Evolutionary conservation across 2,329 filamentous ascomycete species (phyloP).

Genomic region (Cadophora malorum): DNA sequence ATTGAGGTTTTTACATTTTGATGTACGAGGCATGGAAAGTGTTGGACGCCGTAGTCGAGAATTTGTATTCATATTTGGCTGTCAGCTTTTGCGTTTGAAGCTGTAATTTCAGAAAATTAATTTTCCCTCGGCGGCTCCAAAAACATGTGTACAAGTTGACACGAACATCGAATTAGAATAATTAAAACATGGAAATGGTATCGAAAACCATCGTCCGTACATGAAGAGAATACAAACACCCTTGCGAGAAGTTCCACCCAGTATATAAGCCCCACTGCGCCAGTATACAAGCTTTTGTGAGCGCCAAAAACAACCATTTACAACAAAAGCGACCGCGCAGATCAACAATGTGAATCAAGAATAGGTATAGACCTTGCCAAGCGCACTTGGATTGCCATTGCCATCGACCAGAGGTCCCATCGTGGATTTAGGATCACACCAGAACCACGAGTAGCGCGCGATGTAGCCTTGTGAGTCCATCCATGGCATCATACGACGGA

Average conservation of each 20-base stretch:
- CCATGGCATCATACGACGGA: constrained; percentile 50
- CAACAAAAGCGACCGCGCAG: background rate
- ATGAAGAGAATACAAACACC: constrained; percentile 1
- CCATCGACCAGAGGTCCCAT: constrained; percentile 22
- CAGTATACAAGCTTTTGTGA: background rate
- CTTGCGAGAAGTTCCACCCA: too few relatives aligned
- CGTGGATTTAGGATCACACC: constrained; percentile 18
- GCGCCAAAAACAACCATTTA: background rate
- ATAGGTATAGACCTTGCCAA: constrained; percentile 25
- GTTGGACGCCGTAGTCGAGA: too few relatives aligned
- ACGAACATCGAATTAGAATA: background rate
- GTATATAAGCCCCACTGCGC: background rate
- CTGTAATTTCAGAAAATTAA: background rate
- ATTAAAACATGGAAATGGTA: background rate
- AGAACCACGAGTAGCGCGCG: constrained; percentile 48
- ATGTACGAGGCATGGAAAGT: too few relatives aligned
- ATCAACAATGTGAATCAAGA: background rate
- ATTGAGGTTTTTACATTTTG: too few relatives aligned
- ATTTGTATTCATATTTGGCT: too few relatives aligned
- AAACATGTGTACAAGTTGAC: background rate
- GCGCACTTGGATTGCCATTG: constrained; percentile 8
- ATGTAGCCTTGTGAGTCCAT: constrained; percentile 49
- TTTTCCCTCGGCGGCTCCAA: background rate
- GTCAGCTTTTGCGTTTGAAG: background rate
- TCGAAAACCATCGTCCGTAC: background rate